Base-by-base conservation (phyloP, 768 basidiomycete species). In the Pisolithus tinctorius region DNA sequence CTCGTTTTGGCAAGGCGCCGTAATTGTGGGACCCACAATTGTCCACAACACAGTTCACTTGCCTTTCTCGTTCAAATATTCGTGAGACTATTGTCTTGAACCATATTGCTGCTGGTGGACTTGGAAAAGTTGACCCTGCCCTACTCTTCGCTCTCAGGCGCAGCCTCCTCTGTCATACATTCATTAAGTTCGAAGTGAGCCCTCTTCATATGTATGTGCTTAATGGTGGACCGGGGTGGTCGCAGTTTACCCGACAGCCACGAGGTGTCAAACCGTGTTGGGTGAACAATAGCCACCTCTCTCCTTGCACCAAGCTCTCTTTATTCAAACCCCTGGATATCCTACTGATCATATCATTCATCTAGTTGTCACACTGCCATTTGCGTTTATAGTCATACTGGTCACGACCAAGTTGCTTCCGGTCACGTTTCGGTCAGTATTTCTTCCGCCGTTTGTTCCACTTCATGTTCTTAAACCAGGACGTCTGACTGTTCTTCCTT, bases 81-180 rank as follows among this genome's bases (percentile, higher is more conserved):
- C 63, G 61, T 63, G 58, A 64, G 51, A 59, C 54, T 48, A 57
- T 61, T 34, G 39, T 20, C 52, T 52, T 52, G 43, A 44, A 49
- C 55, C 51, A 51, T 45, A 31, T 25, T 27, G 43, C 51, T 40
- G 41, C 52, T 41, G 45, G 53, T 47, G 38, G 37, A 42, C 34
- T 38, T 10, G 27, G 6, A 36, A 38, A 44, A 16, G 52, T 51
- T 41, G 31, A 42, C 38, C 47, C 46, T 49, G 14, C 49, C 49
- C 52, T 57, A 52, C 37, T 47, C 52, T 48, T 54, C 36, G 52
- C 17, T 48, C 60, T 63, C 69, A 81, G 81, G 82, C 73, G 74
- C 81, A 82, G 82, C 82, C 80, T 81, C 82, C 81, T 84, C 81
- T 81, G 80, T 74, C 60, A 64, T 66, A 78, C 80, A 68, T 63